Evolutionary conservation across 2,329 filamentous ascomycete species (phyloP), one percentile per base, ranked within the genome.

Genomic region (Chaetomiaceae sp.): DNA sequence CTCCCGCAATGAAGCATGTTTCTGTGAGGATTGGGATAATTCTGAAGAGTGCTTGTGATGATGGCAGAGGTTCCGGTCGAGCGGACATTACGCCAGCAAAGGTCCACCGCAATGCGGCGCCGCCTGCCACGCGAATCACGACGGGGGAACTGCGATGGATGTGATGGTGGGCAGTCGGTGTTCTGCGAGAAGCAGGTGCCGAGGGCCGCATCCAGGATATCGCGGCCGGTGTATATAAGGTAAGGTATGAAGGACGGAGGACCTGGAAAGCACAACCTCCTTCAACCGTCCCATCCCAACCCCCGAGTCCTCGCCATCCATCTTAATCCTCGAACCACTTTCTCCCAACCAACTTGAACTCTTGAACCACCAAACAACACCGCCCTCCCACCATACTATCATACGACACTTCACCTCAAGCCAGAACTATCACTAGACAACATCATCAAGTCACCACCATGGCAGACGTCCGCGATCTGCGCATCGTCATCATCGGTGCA

Each of bases 401-500:
- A n/a, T n/a, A n/a, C n/a, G n/a, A n/a, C n/a, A n/a, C n/a, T n/a
- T n/a, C n/a, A n/a, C n/a, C n/a, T n/a, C n/a, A n/a, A n/a, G n/a
- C n/a, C n/a, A n/a, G n/a, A n/a, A 17, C n/a, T 22, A 29, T 23
- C 19, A 25, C 19, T 20, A 44, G 8, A 33, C 7, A 31, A 5
- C 22, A 47, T 20, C 29, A 12, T 22, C 27, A 38, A 38, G 8
- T 42, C 27, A 25, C 25, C 25, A 53, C 22, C 25, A 68, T 68
- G 65, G 54, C 62, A 6, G 60, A 64, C 51, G 55, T 61, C 27
- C 59, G 55, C 31, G 65, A 69, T 44, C 54, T 70, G 22, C 63
- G 57, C 36, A 68, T 71, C 43, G 65, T 61, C 59, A 55, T 70
- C 29, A 63, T 69, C 36, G 69, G 68, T 53, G 65, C 67, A 11